These are phyloP conservation scores for Melastoma candidum DNA, from an alignment of 441 rosid genomes.

Conservation along the genomic window DNA sequence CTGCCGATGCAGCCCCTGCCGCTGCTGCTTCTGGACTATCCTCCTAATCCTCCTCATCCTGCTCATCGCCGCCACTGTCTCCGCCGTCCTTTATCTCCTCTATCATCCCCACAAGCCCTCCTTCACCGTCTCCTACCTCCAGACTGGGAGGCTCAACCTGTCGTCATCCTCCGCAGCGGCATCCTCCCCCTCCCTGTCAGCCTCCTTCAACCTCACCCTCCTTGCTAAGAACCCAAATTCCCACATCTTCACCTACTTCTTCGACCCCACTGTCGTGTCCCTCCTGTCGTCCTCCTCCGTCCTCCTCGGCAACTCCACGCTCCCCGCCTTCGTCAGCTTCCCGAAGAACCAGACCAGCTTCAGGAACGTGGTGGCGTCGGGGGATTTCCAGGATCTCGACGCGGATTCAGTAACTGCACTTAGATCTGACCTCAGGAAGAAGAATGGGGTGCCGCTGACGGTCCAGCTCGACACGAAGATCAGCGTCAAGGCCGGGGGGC, in stretches of 20 bases:
- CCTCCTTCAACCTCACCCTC: constrained; percentile 52
- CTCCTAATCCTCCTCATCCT: constrained; percentile 5
- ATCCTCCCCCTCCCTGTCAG: constrained; percentile 37
- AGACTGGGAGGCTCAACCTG: constrained; percentile 35
- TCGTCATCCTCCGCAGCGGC: constrained; percentile 47
- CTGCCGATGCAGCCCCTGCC: constrained; percentile 18
- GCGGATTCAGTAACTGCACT: constrained; percentile 33
- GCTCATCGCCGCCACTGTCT: constrained; percentile 22
- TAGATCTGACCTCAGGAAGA: constrained; percentile 47
- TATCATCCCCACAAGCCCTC: constrained; percentile 40
- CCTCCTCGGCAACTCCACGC: constrained; percentile 36
- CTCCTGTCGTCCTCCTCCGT: constrained; percentile 24
- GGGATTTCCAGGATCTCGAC: constrained; percentile 35
- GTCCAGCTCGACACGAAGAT: constrained; percentile 43
- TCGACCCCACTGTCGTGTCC: constrained; percentile 40
- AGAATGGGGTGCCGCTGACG: constrained; percentile 28
- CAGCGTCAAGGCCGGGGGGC: constrained; percentile 32
- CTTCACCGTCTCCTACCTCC: constrained; percentile 34
- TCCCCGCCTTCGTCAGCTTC: constrained; percentile 35
- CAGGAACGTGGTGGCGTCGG: constrained; percentile 25
- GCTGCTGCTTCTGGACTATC: constrained; percentile 20
- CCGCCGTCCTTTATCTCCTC: constrained; percentile 45
- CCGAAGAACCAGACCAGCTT: constrained; percentile 32
- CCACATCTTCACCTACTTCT: constrained; percentile 40
- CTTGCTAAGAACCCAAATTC: constrained; percentile 49